Percentiles rank a stretch among this genome's conserved stretches.
Conservation (phyloP, 148 eudicot species). For the Polygonum maritimum region DNA sequence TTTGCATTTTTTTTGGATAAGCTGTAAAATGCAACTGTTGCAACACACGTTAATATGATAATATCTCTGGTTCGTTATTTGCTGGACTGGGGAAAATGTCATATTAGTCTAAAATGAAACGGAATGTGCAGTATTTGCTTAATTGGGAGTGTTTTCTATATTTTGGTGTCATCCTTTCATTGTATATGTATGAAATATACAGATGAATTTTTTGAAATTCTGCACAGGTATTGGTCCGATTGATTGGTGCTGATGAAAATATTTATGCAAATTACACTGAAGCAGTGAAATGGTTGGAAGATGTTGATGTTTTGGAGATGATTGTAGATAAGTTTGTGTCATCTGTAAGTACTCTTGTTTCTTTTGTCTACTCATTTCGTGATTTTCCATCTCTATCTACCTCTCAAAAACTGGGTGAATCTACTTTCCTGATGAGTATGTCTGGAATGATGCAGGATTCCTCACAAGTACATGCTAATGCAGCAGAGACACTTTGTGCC, state of each 20-base stretch:
- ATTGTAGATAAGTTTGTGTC: slow-evolving; percentile 91
- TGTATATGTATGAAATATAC: not conserved
- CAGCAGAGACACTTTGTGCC: slow-evolving; percentile 89
- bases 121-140: not conserved
- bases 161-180: not conserved
- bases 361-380: not conserved
- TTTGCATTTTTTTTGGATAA: not conserved
- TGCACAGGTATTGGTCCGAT: slow-evolving; percentile 80
- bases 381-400: not conserved
- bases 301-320: slow-evolving; percentile 84
- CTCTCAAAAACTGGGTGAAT: not conserved
- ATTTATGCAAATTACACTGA: slow-evolving; percentile 56
- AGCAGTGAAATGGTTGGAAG: slow-evolving; percentile 87
- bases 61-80: not conserved
- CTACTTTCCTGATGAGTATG: not conserved
- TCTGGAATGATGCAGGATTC: slow-evolving; percentile 48
- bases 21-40: not conserved
- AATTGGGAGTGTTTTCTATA: not conserved
- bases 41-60: not conserved
- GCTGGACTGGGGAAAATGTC: not conserved
- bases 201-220: not conserved
- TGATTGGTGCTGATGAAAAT: slow-evolving; percentile 96
- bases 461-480: slow-evolving; percentile 96
- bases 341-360: slow-evolving; percentile 45
- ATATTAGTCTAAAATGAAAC: not conserved